Conservation (phyloP, 2,329 filamentous ascomycete genomes). For the Microascus cirrosus region DNA sequence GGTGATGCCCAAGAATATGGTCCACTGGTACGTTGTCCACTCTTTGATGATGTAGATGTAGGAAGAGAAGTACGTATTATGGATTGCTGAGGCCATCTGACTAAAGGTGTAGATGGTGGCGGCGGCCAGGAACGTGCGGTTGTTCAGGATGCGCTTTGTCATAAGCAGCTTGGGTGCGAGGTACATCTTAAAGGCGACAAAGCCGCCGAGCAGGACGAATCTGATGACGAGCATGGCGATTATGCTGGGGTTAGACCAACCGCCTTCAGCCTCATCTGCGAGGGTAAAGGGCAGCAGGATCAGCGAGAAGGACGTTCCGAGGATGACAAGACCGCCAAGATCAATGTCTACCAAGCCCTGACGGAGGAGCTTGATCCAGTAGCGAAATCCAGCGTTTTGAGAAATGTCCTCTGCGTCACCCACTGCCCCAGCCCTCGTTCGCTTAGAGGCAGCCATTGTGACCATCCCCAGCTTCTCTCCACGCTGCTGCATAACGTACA, state of each 20-base stretch:
- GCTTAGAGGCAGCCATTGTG: constrained; percentile 24
- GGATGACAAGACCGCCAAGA: constrained; percentile 36
- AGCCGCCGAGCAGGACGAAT: constrained; percentile 30
- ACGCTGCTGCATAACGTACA: constrained; percentile 35
- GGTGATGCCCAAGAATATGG: constrained; percentile 21
- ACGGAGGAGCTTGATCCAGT: constrained; percentile 21
- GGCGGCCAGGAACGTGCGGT: constrained; percentile 18
- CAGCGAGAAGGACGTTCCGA: constrained; percentile 37
- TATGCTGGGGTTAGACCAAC: constrained; percentile 30
- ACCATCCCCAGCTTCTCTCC: constrained; percentile 35
- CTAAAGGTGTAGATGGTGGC: constrained; percentile 19
- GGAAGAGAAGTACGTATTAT: constrained; percentile 14
- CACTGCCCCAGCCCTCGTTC: constrained; percentile 12
- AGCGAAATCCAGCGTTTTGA: constrained; percentile 42
- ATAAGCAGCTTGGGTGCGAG: constrained; percentile 31
- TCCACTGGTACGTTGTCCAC: constrained; percentile 24
- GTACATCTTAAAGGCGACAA: constrained; percentile 45
- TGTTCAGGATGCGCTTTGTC: constrained; percentile 18
- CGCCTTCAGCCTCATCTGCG: constrained; percentile 17
- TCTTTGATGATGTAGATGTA: constrained; percentile 6
- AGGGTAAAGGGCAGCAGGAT: constrained; percentile 41
- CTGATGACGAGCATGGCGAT: constrained; percentile 40
- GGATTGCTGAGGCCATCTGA: constrained; percentile 18
- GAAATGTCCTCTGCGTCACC: constrained; percentile 22
- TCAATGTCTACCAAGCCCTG: neutral